Evolutionary conservation across 2,329 filamentous ascomycete genomes (phyloP).

Genomic region (Pestalotiopsis sp.): DNA sequence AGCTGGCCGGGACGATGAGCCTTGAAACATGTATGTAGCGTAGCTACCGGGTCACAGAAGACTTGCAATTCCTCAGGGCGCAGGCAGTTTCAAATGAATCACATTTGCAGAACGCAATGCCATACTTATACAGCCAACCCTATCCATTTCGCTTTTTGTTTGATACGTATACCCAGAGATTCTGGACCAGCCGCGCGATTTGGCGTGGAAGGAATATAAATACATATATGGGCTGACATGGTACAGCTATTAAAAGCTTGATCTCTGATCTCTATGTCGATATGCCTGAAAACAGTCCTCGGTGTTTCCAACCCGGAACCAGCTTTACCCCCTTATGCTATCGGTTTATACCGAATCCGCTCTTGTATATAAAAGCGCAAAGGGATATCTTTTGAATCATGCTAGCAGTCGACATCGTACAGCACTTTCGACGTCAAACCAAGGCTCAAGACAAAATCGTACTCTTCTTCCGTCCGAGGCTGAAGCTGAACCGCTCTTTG

Average conservation of each 20-base stretch:
- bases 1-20: neutral
- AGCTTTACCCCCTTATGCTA: neutral
- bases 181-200: neutral
- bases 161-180: constrained; percentile 1
- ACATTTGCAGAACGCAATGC: neutral
- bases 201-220: neutral
- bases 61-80: neutral
- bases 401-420: neutral
- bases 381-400: neutral
- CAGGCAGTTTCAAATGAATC: neutral
- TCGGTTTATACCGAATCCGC: neutral
- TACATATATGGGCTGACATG: neutral
- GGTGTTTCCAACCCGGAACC: neutral
- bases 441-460: constrained; percentile 40
- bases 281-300: neutral
- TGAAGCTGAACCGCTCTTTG: constrained; percentile 69
- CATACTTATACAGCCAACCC: neutral
- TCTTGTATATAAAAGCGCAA: neutral
- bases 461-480: constrained; percentile 74
- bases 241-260: neutral
- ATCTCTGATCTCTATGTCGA: neutral
- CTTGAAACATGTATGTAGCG: neutral
- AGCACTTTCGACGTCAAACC: neutral
- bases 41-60: neutral
- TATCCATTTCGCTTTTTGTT: neutral